Conservation (phyloP, 2,329 filamentous ascomycete species). For the Aspergillus pseudoviridinutans region DNA sequence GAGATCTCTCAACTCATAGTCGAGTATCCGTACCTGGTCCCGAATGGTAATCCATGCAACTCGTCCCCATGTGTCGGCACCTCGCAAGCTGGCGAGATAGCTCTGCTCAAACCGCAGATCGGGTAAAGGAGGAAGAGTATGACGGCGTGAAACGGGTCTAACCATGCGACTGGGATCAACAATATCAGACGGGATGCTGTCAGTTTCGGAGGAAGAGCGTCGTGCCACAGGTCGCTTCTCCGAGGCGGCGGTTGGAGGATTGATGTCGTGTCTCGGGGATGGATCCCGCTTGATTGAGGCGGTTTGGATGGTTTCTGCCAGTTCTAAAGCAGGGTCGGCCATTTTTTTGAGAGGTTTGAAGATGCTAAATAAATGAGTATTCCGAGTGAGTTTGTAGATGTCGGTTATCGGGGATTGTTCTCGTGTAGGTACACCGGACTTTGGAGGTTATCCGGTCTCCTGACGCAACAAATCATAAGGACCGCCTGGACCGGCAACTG, state of each 20-base stretch:
- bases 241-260: conserved; percentile 72
- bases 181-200: conserved; percentile 47
- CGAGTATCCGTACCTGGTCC: conserved; percentile 65
- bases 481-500: neutral
- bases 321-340: conserved; percentile 58
- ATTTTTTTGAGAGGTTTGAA: conserved; percentile 39
- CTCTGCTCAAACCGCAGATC: conserved; percentile 97
- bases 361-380: neutral
- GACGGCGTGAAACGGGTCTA: conserved; percentile 33
- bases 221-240: conserved; percentile 61
- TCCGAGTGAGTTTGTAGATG: neutral
- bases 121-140: conserved; percentile 64
- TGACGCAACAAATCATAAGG: neutral
- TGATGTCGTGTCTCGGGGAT: conserved; percentile 69
- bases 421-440: neutral
- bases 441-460: neutral
- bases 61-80: conserved; percentile 73
- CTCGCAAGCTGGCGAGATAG: conserved; percentile 83
- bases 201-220: conserved; percentile 38
- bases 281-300: conserved; percentile 72
- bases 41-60: conserved; percentile 79
- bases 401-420: neutral
- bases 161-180: conserved; percentile 36
- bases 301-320: conserved; percentile 76
- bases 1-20: neutral